A percentile compares a stretch with the other conserved stretches of the same genome.
Conservation (phyloP, 805 yeast genomes). For the Kuraishia hungarica region DNA sequence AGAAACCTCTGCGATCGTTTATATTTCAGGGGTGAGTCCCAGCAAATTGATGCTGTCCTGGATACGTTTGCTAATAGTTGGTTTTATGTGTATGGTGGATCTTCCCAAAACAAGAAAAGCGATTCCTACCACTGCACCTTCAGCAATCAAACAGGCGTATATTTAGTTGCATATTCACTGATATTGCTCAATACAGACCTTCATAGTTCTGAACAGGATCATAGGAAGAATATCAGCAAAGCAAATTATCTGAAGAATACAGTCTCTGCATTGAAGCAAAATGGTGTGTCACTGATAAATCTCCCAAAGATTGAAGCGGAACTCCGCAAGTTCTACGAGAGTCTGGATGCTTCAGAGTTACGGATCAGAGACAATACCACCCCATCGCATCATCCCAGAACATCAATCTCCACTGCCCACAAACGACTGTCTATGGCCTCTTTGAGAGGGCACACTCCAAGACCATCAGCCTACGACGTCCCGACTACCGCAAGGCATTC, state of each 20-base stretch:
- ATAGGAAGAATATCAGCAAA: conserved; percentile 27
- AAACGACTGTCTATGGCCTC: background rate
- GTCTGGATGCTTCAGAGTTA: conserved; percentile 26
- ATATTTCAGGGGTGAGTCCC: conserved; percentile 79
- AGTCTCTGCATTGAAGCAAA: conserved; percentile 30
- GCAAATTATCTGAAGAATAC: conserved; percentile 43
- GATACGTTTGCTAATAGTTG: conserved; percentile 63
- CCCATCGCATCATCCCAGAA: background rate
- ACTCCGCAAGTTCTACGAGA: conserved; percentile 35
- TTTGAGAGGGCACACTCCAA: background rate
- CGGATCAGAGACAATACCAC: conserved; percentile 5
- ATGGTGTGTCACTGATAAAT: conserved; percentile 12
- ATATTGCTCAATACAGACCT: conserved; percentile 71
- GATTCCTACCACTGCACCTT: conserved; percentile 15
- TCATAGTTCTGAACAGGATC: conserved; percentile 43
- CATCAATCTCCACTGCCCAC: background rate
- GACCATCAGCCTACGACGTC: background rate
- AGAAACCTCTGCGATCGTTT: conserved; percentile 53
- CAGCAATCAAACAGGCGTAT: conserved; percentile 48
- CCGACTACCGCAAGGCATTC: background rate
- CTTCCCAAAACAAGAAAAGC: conserved; percentile 11
- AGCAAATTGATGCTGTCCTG: conserved; percentile 66
- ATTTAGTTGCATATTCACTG: conserved; percentile 63
- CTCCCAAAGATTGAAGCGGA: conserved; percentile 25
- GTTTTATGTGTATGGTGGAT: conserved; percentile 40